Conservation (phyloP, 371 early-diverging fungal genomes). For the Encephalitozoon hellem region DNA sequence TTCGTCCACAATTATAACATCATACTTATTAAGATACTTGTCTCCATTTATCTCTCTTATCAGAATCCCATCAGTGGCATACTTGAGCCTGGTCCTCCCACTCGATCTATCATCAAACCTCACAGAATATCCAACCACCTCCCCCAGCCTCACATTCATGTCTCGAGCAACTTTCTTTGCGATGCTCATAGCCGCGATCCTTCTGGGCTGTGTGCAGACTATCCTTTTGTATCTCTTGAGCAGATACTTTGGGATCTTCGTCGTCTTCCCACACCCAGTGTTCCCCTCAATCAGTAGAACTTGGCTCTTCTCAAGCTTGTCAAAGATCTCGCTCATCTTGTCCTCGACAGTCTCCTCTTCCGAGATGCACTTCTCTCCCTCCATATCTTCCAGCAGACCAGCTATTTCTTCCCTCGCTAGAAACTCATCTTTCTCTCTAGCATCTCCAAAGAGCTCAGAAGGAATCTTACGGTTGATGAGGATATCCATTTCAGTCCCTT, state of each 20-base stretch:
- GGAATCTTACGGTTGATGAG: neutral
- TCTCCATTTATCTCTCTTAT: conserved; percentile 83
- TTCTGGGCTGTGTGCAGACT: conserved; percentile 90
- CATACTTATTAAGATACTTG: conserved; percentile 74
- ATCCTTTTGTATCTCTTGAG: conserved; percentile 66
- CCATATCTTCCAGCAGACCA: neutral
- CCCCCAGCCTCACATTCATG: conserved; percentile 64
- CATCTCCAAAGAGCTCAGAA: neutral
- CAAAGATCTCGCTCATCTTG: conserved; percentile 21
- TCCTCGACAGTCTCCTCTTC: neutral
- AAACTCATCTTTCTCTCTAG: neutral
- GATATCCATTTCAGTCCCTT: neutral
- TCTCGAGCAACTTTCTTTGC: conserved; percentile 82
- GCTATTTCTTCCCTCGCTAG: neutral
- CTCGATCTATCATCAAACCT: conserved; percentile 76
- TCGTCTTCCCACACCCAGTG: conserved; percentile 95
- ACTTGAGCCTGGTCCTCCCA: conserved; percentile 74
- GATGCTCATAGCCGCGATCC: conserved; percentile 93
- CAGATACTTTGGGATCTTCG: conserved; percentile 72
- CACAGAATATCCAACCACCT: conserved; percentile 79
- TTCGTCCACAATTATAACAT: conserved; percentile 89
- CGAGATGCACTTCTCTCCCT: neutral
- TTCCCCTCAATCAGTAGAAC: conserved; percentile 84
- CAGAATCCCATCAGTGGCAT: conserved; percentile 96
- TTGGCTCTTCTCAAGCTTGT: conserved; percentile 60